Conservation (phyloP, 2,329 filamentous ascomycete species). For the Hypomyces rosellus region DNA sequence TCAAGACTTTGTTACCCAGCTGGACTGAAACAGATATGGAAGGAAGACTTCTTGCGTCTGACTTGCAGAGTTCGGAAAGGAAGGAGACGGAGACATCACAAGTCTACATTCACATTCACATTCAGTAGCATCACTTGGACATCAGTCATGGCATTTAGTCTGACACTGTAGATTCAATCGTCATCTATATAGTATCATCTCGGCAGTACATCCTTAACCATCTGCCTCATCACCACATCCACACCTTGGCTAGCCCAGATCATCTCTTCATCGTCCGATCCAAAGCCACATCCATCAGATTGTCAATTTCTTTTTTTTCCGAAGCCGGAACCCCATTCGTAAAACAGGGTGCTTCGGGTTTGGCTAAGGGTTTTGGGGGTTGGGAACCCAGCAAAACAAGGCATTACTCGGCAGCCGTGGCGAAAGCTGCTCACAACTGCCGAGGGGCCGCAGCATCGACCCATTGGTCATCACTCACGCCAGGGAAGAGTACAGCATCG, state of each 20-base stretch:
- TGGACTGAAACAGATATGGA: too few species aligned
- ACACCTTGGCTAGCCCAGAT: slow-evolving; percentile 27
- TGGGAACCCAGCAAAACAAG: slow-evolving; percentile 26
- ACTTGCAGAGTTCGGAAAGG: too few species aligned
- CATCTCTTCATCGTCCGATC: slow-evolving; percentile 21
- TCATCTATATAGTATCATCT: slow-evolving; percentile 35
- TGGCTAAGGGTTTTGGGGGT: slow-evolving; percentile 13
- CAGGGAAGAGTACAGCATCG: slow-evolving; percentile 15
- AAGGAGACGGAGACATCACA: too few species aligned
- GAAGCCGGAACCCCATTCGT: slow-evolving; percentile 20
- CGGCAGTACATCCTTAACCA: slow-evolving; percentile 11
- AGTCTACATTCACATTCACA: too few species aligned
- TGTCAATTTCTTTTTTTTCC: slow-evolving; percentile 9
- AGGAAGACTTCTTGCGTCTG: too few species aligned
- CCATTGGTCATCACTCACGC: slow-evolving; percentile 34
- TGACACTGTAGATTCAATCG: slow-evolving; percentile 43
- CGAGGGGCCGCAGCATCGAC: slow-evolving; percentile 50
- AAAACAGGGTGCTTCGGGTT: slow-evolving; percentile 18
- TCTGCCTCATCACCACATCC: slow-evolving; percentile 21
- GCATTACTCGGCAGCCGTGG: slow-evolving; percentile 21
- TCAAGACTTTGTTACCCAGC: too few species aligned
- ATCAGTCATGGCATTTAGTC: too few species aligned
- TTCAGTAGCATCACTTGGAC: too few species aligned
- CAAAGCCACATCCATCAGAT: slow-evolving; percentile 25
- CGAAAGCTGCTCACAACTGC: slow-evolving; percentile 20